These are phyloP conservation scores for Aspergillus sp. DNA, from an alignment of 2,329 filamentous ascomycete species.

Conservation along the genomic window DNA sequence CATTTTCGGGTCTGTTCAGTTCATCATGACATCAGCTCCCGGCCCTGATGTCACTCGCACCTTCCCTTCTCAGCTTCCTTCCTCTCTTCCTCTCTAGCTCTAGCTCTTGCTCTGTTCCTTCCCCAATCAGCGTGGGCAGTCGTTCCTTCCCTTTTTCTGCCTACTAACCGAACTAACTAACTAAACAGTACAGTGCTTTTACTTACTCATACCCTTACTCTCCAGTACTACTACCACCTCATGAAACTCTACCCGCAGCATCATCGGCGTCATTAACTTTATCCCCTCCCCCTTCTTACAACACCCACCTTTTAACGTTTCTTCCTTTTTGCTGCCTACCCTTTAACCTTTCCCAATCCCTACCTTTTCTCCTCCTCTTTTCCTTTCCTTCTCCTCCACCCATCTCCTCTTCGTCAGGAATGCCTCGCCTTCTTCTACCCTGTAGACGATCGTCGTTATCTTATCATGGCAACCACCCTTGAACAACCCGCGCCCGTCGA, in stretches of 20 bases:
- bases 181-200: not conserved
- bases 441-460: constrained; percentile 8
- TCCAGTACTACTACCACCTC: not conserved
- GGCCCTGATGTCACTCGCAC: not conserved
- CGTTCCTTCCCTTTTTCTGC: not conserved
- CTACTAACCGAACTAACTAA: not conserved
- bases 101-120: not conserved
- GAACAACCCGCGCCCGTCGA: constrained; percentile 28
- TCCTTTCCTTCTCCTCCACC: not conserved
- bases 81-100: too few species aligned
- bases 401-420: not conserved
- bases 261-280: constrained; percentile 8
- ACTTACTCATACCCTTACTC: too few species aligned
- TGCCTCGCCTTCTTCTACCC: not conserved
- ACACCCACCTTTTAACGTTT: not conserved
- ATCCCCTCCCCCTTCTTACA: not conserved
- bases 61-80: not conserved
- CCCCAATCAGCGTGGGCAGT: not conserved
- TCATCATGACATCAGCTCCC: constrained; percentile 1
- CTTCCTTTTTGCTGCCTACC: not conserved
- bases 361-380: not conserved
- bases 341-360: not conserved
- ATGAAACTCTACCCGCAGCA: not conserved
- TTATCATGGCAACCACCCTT: constrained; percentile 35
- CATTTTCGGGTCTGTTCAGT: not conserved